Evolutionary conservation across 257 asterid genomes (phyloP), one percentile per base, ranked within the genome.

Genomic region (Datura wrightii): DNA sequence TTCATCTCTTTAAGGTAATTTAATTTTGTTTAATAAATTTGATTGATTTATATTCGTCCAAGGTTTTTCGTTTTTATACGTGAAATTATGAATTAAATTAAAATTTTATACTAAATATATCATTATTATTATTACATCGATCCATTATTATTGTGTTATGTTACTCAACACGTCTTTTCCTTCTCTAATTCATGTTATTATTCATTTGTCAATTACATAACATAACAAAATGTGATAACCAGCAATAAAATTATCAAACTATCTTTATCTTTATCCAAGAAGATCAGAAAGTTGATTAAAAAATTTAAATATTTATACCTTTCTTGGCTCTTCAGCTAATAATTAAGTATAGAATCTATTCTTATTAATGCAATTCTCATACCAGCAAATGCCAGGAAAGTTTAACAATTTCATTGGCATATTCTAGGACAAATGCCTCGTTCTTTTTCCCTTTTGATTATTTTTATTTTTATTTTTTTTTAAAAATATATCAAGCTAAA

Each of bases 271-370:
- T 66, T 66, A 36, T 66, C 2, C 31, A 69, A 69, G 34, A 69
- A 39, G 15, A 69, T 69, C 14, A 69, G 15, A 41, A 70, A 70
- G 48, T 36, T 19, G 15, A 19, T 2, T 19, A 52, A 6, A 53
- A 13, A 11, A 63, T 15, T 19, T 5, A 7, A 62, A 52, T 15
- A 53, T 34, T 34, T 71, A 83, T 83, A 39, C 60, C 74, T 83
- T 71, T 83, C 86, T 83, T 83, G 36, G 54, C 46, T 8, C 46
- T 58, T 72, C 86, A 66, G 85, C 80, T 14, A 83, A 67, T 8
- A 52, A 46, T 39, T 19, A 62, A 81, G 15, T 24, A 50, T 34
- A 65, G 65, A 62, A 72, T 72, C 8, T 71, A 39, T 58, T 41
- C 79, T 24, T 82, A 14, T 50, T 36, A 31, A 15, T 67, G 80